phyloP scores from a whole-genome alignment of 1,284 basidiomycete species.

The Abortiporus biennis region DNA sequence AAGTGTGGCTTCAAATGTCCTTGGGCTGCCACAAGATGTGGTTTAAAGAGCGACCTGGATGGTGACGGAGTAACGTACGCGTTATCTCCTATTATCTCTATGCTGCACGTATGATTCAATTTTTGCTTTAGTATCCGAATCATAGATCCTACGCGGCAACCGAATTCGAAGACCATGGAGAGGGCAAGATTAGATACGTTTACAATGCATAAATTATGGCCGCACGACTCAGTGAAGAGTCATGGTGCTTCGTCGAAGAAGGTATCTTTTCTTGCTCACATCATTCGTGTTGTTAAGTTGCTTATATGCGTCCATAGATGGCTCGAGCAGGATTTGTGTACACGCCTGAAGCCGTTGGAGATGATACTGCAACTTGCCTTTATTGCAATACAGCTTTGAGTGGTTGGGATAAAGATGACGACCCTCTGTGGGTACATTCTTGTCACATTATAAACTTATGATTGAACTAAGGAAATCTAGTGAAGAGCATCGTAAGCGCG shows the following conservation, averaged over 20 bases:
- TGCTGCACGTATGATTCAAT: constrained; percentile 6
- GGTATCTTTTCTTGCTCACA: constrained; percentile 31
- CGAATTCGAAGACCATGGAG: constrained; percentile 61
- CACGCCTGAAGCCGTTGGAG: constrained; percentile 53
- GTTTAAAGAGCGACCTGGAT: constrained; percentile 51
- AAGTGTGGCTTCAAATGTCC: constrained; percentile 60
- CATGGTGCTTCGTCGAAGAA: constrained; percentile 68
- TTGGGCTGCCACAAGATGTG: constrained; percentile 76
- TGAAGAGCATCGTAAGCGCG: constrained; percentile 60
- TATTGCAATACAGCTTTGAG: constrained; percentile 71
- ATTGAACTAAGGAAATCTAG: constrained; percentile 34
- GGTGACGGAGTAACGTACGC: constrained; percentile 48
- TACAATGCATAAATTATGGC: constrained; percentile 54
- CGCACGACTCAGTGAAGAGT: constrained; percentile 56
- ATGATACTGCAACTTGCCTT: constrained; percentile 74
- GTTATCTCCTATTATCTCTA: neutral
- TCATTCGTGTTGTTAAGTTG: constrained; percentile 4
- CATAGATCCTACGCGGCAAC: constrained; percentile 51
- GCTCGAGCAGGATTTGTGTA: constrained; percentile 80
- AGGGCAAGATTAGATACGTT: constrained; percentile 68
- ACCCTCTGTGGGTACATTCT: constrained; percentile 51
- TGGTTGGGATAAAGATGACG: constrained; percentile 78
- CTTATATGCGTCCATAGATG: constrained; percentile 44
- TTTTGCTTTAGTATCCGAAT: too few relatives aligned
- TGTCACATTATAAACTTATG: too few relatives aligned